phyloP scores from a whole-genome alignment of 768 basidiomycete species.

The Mycena pura region DNA sequence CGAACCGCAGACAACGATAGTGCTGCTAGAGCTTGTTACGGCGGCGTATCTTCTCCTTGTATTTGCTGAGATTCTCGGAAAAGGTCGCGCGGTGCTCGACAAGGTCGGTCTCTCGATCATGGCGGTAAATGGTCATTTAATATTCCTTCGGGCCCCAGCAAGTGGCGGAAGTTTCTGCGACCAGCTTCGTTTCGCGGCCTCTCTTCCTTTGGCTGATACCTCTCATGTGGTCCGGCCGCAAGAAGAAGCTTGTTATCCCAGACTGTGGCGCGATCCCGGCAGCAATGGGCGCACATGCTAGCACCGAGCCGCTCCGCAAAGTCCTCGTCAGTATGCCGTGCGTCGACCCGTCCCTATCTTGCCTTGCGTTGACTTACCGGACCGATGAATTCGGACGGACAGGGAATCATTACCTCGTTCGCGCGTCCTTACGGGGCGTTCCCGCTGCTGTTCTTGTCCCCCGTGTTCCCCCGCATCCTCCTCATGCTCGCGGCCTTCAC shows the following conservation, averaged over 20 bases:
- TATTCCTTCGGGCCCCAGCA: neutral
- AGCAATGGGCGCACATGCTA: neutral
- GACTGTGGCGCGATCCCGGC: neutral
- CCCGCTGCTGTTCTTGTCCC: slow-evolving; percentile 5
- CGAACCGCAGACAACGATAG: neutral
- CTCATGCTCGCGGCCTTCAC: slow-evolving; percentile 9
- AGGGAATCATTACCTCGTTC: slow-evolving; percentile 2
- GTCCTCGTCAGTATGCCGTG: neutral
- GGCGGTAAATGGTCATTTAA: neutral
- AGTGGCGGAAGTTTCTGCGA: neutral
- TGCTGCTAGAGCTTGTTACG: neutral
- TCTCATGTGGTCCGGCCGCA: slow-evolving; percentile 5
- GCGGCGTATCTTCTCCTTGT: neutral
- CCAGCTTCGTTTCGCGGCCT: slow-evolving; percentile 2
- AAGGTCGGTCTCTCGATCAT: neutral
- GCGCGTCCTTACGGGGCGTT: slow-evolving; percentile 9
- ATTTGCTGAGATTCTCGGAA: neutral
- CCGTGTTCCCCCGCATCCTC: slow-evolving; percentile 1
- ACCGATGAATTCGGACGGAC: neutral
- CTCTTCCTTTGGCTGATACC: neutral
- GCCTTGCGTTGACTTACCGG: too few relatives aligned
- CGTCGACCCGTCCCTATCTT: neutral
- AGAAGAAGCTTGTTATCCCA: slow-evolving; percentile 3
- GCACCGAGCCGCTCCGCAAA: neutral
- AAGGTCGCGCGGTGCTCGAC: neutral